A percentile compares a stretch with the other conserved stretches of the same genome.
phyloP scores from a whole-genome alignment of 345 rosid species.

The Conringia planisiliqua region DNA sequence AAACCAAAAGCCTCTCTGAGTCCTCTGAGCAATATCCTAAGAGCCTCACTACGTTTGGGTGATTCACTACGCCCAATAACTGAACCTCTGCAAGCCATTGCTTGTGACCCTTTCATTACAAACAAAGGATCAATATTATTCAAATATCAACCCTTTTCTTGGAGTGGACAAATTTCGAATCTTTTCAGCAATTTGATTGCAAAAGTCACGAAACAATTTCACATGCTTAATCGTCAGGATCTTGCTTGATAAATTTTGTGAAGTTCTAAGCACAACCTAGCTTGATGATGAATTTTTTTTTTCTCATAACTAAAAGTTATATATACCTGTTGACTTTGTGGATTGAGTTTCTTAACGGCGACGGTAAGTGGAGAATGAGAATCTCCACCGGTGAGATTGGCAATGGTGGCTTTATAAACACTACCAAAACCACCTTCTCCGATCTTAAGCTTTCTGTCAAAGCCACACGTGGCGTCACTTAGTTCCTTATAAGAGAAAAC shows the following conservation, averaged over 20 bases:
- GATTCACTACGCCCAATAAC: slow-evolving; percentile 74
- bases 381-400: slow-evolving; percentile 34
- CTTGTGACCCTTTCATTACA: slow-evolving; percentile 67
- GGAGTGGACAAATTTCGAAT: neutral
- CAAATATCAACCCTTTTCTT: neutral
- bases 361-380: slow-evolving; percentile 42
- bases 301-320: neutral
- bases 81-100: slow-evolving; percentile 92
- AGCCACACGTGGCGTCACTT: slow-evolving; percentile 63
- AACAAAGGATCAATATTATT: neutral
- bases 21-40: slow-evolving; percentile 72
- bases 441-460: slow-evolving; percentile 60
- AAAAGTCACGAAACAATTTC: neutral
- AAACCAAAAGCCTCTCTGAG: slow-evolving; percentile 66
- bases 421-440: slow-evolving; percentile 99
- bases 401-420: slow-evolving; percentile 73
- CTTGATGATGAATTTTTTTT: neutral
- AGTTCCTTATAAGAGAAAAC: slow-evolving; percentile 68
- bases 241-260: neutral
- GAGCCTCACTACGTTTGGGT: slow-evolving; percentile 85
- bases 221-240: neutral
- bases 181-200: neutral
- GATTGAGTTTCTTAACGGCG: slow-evolving; percentile 89
- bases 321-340: slow-evolving; percentile 69
- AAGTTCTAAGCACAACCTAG: neutral